Conservation (phyloP, 2,329 filamentous ascomycete genomes). For the Sarocladium strictum region DNA sequence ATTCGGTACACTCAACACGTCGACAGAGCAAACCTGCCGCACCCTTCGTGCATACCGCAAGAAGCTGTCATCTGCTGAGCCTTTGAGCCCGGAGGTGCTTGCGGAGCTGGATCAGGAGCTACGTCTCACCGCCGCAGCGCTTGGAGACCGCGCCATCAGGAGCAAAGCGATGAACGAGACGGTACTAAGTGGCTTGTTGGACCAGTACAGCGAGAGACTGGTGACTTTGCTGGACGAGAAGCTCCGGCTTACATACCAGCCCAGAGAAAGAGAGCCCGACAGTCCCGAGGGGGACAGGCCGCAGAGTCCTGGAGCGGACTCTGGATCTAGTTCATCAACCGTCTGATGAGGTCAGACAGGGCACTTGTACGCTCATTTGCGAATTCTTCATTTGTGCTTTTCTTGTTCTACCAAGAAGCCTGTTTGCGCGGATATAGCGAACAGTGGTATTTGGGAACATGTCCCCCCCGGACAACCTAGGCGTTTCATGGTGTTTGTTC, state of each 20-base stretch:
- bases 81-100: conserved; percentile 51
- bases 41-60: conserved; percentile 57
- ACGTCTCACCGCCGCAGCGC: conserved; percentile 54
- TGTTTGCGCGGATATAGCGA: not conserved
- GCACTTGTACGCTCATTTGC: not conserved
- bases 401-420: not conserved
- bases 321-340: conserved; percentile 26
- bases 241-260: conserved; percentile 43
- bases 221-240: conserved; percentile 69
- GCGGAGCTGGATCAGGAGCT: conserved; percentile 60
- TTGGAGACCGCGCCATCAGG: conserved; percentile 51
- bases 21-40: conserved; percentile 59
- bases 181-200: conserved; percentile 58
- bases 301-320: conserved; percentile 27
- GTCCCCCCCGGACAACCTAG: not conserved
- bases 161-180: conserved; percentile 51
- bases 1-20: conserved; percentile 53
- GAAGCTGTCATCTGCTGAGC: conserved; percentile 52
- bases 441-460: not conserved
- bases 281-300: conserved; percentile 23
- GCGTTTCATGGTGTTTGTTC: not conserved
- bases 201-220: conserved; percentile 69
- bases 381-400: not conserved
- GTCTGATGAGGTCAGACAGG: conserved; percentile 8
- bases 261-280: conserved; percentile 24